phyloP scores from a whole-genome alignment of 495 filamentous ascomycete genomes.

The Melanomma pulvis-pyrius region DNA sequence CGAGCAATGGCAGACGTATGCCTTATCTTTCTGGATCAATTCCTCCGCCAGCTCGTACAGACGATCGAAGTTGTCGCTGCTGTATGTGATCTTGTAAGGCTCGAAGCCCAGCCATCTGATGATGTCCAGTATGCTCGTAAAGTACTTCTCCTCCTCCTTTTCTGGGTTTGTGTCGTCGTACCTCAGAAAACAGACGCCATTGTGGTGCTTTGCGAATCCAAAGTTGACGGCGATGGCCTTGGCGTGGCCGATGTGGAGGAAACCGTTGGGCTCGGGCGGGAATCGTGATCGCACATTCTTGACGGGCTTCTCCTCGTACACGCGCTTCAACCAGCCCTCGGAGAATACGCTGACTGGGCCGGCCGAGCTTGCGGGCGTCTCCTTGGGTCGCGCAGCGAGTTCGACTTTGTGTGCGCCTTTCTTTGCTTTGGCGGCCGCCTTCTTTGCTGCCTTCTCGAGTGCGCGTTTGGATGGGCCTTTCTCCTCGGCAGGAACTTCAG shows the following conservation, averaged over 20 bases:
- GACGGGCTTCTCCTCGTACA: slow-evolving; percentile 74
- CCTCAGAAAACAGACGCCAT: slow-evolving; percentile 65
- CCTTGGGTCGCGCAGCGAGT: slow-evolving; percentile 38
- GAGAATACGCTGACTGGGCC: slow-evolving; percentile 74
- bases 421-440: slow-evolving; percentile 42
- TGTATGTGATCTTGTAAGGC: slow-evolving; percentile 71
- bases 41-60: slow-evolving; percentile 89
- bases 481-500: slow-evolving; percentile 18
- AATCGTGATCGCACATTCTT: slow-evolving; percentile 77
- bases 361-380: slow-evolving; percentile 11
- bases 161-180: slow-evolving; percentile 53
- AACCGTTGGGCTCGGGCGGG: slow-evolving; percentile 86
- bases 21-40: slow-evolving; percentile 70
- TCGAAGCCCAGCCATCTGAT: slow-evolving; percentile 51
- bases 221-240: slow-evolving; percentile 99
- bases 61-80: slow-evolving; percentile 78
- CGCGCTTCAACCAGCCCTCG: slow-evolving; percentile 77
- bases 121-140: slow-evolving; percentile 49
- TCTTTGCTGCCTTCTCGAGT: slow-evolving; percentile 39
- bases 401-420: slow-evolving; percentile 41
- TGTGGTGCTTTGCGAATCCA: slow-evolving; percentile 85
- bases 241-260: slow-evolving; percentile 85
- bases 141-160: slow-evolving; percentile 52
- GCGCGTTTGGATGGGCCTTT: slow-evolving; percentile 45
- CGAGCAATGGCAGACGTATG: slow-evolving; percentile 77